These are phyloP conservation scores for Hemileia vastatrix DNA, from an alignment of 1,284 basidiomycete species.

Conservation along the genomic window DNA sequence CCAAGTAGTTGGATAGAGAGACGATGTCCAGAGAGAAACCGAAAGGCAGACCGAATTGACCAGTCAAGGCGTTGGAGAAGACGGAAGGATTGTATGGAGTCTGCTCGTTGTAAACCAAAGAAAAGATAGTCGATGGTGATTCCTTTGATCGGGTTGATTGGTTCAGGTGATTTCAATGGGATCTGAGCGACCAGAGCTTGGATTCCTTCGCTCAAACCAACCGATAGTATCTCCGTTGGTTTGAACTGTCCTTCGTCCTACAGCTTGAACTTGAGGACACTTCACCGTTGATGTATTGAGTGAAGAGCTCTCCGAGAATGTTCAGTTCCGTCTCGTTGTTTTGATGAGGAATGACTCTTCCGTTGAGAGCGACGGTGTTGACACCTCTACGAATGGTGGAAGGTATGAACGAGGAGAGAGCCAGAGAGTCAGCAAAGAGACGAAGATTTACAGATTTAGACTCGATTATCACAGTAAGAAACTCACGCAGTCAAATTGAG, in stretches of 20 bases:
- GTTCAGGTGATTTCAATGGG: slow-evolving; percentile 53
- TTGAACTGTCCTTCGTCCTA: slow-evolving; percentile 52
- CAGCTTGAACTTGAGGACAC: slow-evolving; percentile 55
- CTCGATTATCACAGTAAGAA: slow-evolving; percentile 51
- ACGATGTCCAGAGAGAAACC: slow-evolving; percentile 60
- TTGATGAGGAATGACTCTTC: slow-evolving; percentile 56
- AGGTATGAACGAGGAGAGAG: slow-evolving; percentile 63
- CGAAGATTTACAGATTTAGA: slow-evolving; percentile 52
- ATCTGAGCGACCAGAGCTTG: slow-evolving; percentile 55
- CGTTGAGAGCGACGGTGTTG: slow-evolving; percentile 57
- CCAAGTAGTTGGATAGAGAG: slow-evolving; percentile 59
- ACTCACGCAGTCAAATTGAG: slow-evolving; percentile 51
- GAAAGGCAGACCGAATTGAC: slow-evolving; percentile 60
- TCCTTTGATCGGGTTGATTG: slow-evolving; percentile 59
- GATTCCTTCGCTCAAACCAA: slow-evolving; percentile 61
- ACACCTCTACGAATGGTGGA: too few relatives aligned
- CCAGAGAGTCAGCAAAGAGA: slow-evolving; percentile 52
- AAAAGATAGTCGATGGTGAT: slow-evolving; percentile 59
- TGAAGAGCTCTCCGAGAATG: slow-evolving; percentile 58
- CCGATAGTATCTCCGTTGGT: slow-evolving; percentile 54
- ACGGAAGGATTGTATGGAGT: slow-evolving; percentile 56
- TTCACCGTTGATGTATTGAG: slow-evolving; percentile 62
- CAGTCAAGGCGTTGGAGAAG: slow-evolving; percentile 55
- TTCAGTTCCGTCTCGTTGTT: slow-evolving; percentile 50
- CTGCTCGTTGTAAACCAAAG: slow-evolving; percentile 53